Conservation (phyloP, 495 filamentous ascomycete species). For the Lophium mytilinum region DNA sequence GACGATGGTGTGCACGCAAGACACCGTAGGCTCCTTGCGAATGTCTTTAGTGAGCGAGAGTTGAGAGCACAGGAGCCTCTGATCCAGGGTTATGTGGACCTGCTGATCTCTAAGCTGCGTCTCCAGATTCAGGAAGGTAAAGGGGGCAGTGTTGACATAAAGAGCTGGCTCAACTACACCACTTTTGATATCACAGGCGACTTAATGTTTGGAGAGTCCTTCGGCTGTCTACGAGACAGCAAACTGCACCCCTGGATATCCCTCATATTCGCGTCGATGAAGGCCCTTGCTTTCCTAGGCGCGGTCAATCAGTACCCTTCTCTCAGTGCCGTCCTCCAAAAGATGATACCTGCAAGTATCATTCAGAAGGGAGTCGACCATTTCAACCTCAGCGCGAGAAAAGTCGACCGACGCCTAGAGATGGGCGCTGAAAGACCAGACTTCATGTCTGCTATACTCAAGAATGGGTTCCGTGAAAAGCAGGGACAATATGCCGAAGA, state of each 20-base stretch:
- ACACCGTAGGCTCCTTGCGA: not conserved
- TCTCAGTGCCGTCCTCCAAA: not conserved
- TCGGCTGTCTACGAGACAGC: conserved; percentile 1
- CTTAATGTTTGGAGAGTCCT: conserved; percentile 1
- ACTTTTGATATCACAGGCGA: conserved; percentile 19
- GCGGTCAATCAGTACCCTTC: not conserved
- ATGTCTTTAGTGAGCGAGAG: not conserved
- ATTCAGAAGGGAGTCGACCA: conserved; percentile 6
- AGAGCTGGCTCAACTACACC: conserved; percentile 10
- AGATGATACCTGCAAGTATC: conserved; percentile 4
- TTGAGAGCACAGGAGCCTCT: conserved; percentile 1
- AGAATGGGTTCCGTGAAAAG: not conserved
- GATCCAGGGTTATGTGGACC: not conserved
- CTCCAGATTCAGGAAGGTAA: not conserved
- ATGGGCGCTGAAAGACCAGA: conserved; percentile 4
- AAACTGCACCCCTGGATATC: not conserved
- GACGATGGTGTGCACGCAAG: not conserved
- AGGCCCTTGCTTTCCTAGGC: not conserved
- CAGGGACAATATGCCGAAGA: not conserved
- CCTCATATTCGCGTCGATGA: not conserved
- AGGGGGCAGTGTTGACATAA: conserved; percentile 3
- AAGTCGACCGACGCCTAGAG: conserved; percentile 1
- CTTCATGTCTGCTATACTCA: conserved; percentile 4
- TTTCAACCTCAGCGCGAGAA: conserved; percentile 1
- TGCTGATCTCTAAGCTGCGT: conserved; percentile 1